Evolutionary conservation across 345 rosid genomes (phyloP), one percentile per base, ranked within the genome.

Genomic region (Passiflora organensis): DNA sequence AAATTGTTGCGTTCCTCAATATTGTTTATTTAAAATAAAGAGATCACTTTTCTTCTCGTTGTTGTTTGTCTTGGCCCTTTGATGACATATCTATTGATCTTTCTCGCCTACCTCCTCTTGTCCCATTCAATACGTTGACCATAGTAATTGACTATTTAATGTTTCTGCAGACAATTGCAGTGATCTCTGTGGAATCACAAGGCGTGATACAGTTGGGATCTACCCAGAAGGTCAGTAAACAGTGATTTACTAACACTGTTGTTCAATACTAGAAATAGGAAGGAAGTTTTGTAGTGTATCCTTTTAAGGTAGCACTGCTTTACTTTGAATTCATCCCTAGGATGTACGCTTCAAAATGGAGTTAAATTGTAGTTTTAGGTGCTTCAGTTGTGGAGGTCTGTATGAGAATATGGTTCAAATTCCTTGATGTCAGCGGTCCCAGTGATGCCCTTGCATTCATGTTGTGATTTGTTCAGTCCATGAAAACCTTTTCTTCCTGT

Each of bases 151-250:
- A 65, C 38, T 52, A 13, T 61, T 28, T 62, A 60, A 36, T 56
- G 8, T 37, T 43, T 72, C 56, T 59, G 66, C 87, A 91, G 99
- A 86, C 95, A n/a, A 64, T 89, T 49, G 83, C 84, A 44, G 70
- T 84, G 42, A 73, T 89, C 59, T 76, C 95, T 3, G 64, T 81
- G 51, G 80, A 77, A 72, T 68, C 83, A 10, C 66, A 56, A 32
- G 95, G 95, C 44, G 94, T 91, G 48, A 36, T 86, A 51, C 94
- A 81, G 73, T 78, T 91, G 58, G 99, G 99, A 73, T 84, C 99
- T 49, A 70, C 67, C 57, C 67, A 60, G 47, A 84, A 86, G 96
- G 98, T 91, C 66, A 63, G 89, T 66, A 34, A 10, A 14, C 2
- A 12, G 28, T 45, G 38, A 43, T 20, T 25, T 58, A 28, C 34